phyloP scores from a whole-genome alignment of 768 basidiomycete species.

The Lanmaoa rubissima region DNA sequence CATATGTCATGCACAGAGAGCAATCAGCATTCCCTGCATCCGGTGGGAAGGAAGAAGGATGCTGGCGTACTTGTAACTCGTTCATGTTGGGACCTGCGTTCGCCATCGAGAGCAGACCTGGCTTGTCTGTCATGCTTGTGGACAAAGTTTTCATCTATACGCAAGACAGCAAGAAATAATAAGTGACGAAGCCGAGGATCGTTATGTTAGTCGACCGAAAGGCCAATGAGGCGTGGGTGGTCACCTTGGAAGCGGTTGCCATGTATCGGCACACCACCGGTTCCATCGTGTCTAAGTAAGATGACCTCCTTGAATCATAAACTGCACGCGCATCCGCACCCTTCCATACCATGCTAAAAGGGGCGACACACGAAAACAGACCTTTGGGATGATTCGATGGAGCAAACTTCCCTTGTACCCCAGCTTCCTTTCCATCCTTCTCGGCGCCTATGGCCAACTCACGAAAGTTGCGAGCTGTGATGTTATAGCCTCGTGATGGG shows the following conservation, averaged over 20 bases:
- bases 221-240: no score
- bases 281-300: constrained; percentile 74
- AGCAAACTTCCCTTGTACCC: constrained; percentile 70
- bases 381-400: constrained; percentile 72
- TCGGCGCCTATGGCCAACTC: no score
- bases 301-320: constrained; percentile 89
- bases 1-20: constrained; percentile 15
- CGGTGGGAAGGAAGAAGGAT: background rate
- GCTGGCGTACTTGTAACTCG: constrained; percentile 61
- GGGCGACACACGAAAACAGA: constrained; percentile 24
- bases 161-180: background rate
- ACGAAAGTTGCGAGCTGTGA: no score
- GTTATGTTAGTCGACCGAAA: background rate
- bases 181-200: background rate
- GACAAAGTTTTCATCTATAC: constrained; percentile 67
- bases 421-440: constrained; percentile 49
- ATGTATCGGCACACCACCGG: constrained; percentile 84
- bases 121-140: constrained; percentile 58
- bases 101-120: constrained; percentile 80
- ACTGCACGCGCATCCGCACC: constrained; percentile 34
- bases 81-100: constrained; percentile 83
- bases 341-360: background rate
- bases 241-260: constrained; percentile 73
- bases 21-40: background rate
- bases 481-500: no score